phyloP scores from a whole-genome alignment of 176 grass and related monocot genomes.

The Saccharum officinarum region DNA sequence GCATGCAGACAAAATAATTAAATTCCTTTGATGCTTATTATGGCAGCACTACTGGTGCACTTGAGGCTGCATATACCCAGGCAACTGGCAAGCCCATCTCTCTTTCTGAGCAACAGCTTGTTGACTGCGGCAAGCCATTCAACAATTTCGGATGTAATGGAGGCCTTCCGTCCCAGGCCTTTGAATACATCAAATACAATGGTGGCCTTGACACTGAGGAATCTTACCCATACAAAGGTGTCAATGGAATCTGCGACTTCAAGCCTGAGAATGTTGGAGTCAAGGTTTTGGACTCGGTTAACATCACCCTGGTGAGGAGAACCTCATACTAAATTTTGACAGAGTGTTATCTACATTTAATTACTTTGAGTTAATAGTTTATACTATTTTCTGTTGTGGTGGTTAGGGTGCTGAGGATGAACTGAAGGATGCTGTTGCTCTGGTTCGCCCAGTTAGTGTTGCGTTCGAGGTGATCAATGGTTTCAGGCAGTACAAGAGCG shows the following conservation, averaged over 20 bases:
- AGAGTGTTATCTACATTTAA: background rate
- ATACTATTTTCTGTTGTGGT: conserved; percentile 32
- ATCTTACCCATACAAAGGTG: conserved; percentile 88
- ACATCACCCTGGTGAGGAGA: conserved; percentile 83
- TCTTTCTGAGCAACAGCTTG: conserved; percentile 97
- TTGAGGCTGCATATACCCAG: conserved; percentile 95
- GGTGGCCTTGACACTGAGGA: conserved; percentile 93
- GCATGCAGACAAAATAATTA: conserved; percentile 1
- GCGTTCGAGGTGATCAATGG: conserved; percentile 68
- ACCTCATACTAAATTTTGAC: conserved; percentile 3
- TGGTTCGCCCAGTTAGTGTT: conserved; percentile 97
- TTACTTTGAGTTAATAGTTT: background rate
- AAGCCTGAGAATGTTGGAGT: conserved; percentile 61
- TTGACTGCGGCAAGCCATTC: conserved; percentile 70
- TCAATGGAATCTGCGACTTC: conserved; percentile 74
- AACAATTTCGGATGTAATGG: conserved; percentile 96
- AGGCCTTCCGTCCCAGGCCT: conserved; percentile 93
- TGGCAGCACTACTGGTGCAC: conserved; percentile 92
- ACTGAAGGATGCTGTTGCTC: conserved; percentile 81
- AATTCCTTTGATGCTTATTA: conserved; percentile 23
- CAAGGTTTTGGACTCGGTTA: conserved; percentile 71
- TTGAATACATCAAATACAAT: conserved; percentile 94
- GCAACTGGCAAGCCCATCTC: conserved; percentile 73
- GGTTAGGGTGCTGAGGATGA: conserved; percentile 83
- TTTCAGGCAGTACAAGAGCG: conserved; percentile 80